A percentile compares a stretch with the other conserved stretches of the same genome.
Conservation (phyloP, 2,329 filamentous ascomycete genomes). For the Elsinoe perseae region DNA sequence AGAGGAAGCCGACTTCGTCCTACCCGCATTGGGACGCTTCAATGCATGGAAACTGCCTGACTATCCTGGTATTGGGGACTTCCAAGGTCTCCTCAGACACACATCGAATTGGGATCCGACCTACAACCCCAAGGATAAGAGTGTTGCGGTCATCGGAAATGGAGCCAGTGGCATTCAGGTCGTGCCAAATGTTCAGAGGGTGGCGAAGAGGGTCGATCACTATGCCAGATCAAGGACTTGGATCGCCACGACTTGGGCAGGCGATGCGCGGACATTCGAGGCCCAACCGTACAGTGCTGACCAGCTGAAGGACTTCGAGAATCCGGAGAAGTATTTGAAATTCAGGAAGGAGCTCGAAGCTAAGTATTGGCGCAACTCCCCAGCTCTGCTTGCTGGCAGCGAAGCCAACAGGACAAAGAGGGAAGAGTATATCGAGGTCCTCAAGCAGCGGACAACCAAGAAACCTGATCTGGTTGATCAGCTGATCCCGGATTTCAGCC, state of each 20-base stretch:
- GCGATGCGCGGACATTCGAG: conserved; percentile 44
- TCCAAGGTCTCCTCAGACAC: conserved; percentile 33
- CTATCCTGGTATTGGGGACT: conserved; percentile 41
- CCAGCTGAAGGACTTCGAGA: conserved; percentile 49
- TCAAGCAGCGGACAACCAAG: conserved; percentile 42
- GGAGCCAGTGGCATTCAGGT: conserved; percentile 38
- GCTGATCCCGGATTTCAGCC: conserved; percentile 36
- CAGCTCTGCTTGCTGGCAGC: conserved; percentile 33
- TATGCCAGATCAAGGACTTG: conserved; percentile 60
- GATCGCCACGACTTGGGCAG: conserved; percentile 56
- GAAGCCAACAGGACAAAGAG: conserved; percentile 25
- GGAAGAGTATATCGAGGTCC: conserved; percentile 30
- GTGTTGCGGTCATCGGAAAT: conserved; percentile 37
- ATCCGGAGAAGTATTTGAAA: conserved; percentile 53
- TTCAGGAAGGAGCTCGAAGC: conserved; percentile 39
- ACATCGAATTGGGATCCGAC: conserved; percentile 31
- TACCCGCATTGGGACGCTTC: conserved; percentile 58
- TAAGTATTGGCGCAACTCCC: conserved; percentile 51
- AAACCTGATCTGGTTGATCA: conserved; percentile 38
- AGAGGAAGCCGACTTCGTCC: conserved; percentile 52
- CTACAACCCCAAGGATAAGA: conserved; percentile 31
- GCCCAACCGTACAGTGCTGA: conserved; percentile 50
- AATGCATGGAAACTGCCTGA: conserved; percentile 58
- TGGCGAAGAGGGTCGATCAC: conserved; percentile 48
- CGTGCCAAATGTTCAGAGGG: conserved; percentile 43